Base-by-base conservation (phyloP, 108 stramenopile genomes). In the Skeletonema marinoi region DNA sequence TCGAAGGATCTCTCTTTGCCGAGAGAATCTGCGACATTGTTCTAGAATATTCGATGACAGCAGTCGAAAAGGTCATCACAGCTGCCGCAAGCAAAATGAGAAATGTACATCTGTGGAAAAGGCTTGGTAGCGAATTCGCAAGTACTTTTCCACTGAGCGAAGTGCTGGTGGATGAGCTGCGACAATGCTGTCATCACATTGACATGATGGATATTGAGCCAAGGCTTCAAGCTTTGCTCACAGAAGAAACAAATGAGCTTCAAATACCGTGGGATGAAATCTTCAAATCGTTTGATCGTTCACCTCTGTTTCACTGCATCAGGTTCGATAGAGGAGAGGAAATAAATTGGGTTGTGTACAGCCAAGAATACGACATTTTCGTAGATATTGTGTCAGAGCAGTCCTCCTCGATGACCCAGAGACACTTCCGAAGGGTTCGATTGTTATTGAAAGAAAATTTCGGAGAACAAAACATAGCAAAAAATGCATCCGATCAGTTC, bases 21-120 rank as follows among this genome's bases (percentile, higher is more conserved):
- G 82, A 83, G 46, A 59, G 68, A 59, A 65, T 73, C 2, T 68
- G 71, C 21, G 66, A 83, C 38, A 68, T 83, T 59, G 56, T 83
- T 30, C 51, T 77, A 2, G 58, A 50, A 19, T 69, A 75, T 13
- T 29, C 76, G 12, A 83, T 83, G 82, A 31, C 66, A 31, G n/a
- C 50, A 29, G 76, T 83, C 21, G 75, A 77, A 60, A 38, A 64
- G 14, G 0, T 69, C 0, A 46, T 83, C 21, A 65, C 35, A 65
- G 51, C 32, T 42, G 75, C 76, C 8, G 48, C 68, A 12, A 59
- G 60, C 32, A 60, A 62, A 10, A 72, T 60, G 32, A 41, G 82
- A 69, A 83, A 73, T 36, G 44, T 59, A 58, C 50, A 73, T 31
- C 60, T 83, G 11, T 83, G 82, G 82, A 65, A 32, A 41, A 21